phyloP scores from a whole-genome alignment of 2,329 filamentous ascomycete species.

The Paracoccidioides lutzii region DNA sequence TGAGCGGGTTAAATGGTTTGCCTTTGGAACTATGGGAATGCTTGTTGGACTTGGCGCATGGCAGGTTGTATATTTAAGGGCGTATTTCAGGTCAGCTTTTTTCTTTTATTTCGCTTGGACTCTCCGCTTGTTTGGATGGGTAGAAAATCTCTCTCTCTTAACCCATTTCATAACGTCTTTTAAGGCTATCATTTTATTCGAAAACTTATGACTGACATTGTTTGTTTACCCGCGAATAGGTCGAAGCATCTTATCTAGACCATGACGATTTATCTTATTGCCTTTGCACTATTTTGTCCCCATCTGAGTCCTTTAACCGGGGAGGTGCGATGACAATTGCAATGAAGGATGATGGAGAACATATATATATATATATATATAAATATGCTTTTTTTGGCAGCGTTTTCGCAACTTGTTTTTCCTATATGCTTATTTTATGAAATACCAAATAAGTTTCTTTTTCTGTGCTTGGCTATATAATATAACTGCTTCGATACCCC shows the following conservation, averaged over 20 bases:
- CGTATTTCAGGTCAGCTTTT: slow-evolving; percentile 68
- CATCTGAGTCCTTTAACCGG: background rate
- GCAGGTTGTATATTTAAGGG: slow-evolving; percentile 95
- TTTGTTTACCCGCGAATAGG: slow-evolving; percentile 23
- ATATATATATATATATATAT: background rate
- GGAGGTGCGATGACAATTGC: background rate
- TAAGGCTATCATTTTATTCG: too few relatives aligned
- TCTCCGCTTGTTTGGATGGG: background rate
- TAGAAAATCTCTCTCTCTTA: slow-evolving; percentile 8
- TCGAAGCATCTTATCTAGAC: slow-evolving; percentile 57
- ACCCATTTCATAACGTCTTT: background rate
- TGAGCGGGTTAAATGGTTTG: slow-evolving; percentile 97
- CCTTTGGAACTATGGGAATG: slow-evolving; percentile 83
- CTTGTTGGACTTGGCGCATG: slow-evolving; percentile 79
- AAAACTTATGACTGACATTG: background rate
- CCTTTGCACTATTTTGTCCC: background rate
- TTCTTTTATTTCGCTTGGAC: background rate
- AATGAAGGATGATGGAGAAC: slow-evolving; percentile 3
- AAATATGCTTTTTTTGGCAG: background rate
- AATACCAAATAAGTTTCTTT: background rate
- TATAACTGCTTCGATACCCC: background rate
- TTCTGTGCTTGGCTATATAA: background rate
- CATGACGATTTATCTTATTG: slow-evolving; percentile 3
- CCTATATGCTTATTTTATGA: background rate
- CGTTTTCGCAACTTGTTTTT: background rate